Base-by-base conservation (phyloP, 202 grass and related monocot species). In the Miscanthus sacchariflorus region DNA sequence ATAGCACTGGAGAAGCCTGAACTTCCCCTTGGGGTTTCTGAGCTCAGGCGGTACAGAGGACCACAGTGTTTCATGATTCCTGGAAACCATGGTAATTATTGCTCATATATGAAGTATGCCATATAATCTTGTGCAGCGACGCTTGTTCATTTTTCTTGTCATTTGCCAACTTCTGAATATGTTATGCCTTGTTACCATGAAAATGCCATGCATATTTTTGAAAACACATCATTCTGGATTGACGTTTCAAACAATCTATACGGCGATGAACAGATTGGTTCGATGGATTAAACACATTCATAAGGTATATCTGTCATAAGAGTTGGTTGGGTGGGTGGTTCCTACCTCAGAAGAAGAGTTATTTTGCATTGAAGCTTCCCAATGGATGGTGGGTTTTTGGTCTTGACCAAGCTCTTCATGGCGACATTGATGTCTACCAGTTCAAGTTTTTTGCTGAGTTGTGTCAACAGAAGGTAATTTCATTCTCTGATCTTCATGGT, bases 381-480 rank as follows among this genome's bases (percentile, higher is more conserved):
- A 97, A 95, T 81, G 97, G 97, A 65, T 99, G 94, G 97, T 99
- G 97, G 94, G 74, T 99, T 87, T 99, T 99, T 92, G 97, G 97
- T 45, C 93, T 99, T 80, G 94, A 99, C 43, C 93, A 95, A 85
- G 97, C 94, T 86, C 97, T 99, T 87, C 97, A 99, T 87, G 88
- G 94, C 8, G 97, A 99, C 82, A 95, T 99, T 82, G 97, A 99
- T 93, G 94, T 97, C 63, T 99, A 99, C 81, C 97, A 99, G 73
- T 99, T 96, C 87, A 90, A 95, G 19, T 99, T 95, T 90, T 99
- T 99, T 84, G 97, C 94, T 9, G 94, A 99, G 82, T 82, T 99
- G 49, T 99, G 97, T 84, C 77, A 8, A 36, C 73, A 91, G 76
- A 95, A 97, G 93, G 97, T 96, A 85, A 83, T 77, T 88, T 64